Evolutionary conservation across 163 green algal genomes (phyloP), one percentile per base, ranked within the genome.

Genomic region (Prototheca cutis): DNA sequence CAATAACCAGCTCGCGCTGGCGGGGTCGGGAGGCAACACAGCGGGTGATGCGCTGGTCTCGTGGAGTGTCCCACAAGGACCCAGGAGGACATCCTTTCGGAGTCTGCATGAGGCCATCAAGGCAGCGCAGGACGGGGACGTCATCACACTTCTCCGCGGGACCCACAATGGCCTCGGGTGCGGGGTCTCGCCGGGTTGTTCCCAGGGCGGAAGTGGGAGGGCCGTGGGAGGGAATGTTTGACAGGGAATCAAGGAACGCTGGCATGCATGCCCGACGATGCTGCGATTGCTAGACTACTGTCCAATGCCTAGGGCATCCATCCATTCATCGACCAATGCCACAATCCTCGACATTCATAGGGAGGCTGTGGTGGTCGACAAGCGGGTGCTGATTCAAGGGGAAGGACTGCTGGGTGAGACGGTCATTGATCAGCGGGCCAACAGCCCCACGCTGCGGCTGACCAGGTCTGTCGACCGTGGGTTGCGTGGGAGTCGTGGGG

Each of bases 81-180:
- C 33, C 10, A 53, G 60, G 53, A 56, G 54, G 18, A 63, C 55
- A 40, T 84, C 68, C 48, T 90, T 82, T 66, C 64, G 75, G 6
- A 81, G 63, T 49, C 24, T 90, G 1, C 65, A 74, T 18, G 82
- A 86, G 17, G 84, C 84, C 0, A 39, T 88, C 53, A 53, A 66
- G 40, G 80, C 75, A n/a, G 83, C 83, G 1, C 32, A 63, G 15
- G 83, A 92, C 53, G 84, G 84, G 19, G 84, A 92, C 62, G 60
- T 61, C 19, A 84, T 92, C 30, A 29, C 89, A 17, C 62, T 92
- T 24, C 69, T 77, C 21, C 58, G 60, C 1, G 84, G 84, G 28
- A 78, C 70, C 24, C 84, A 91, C 72, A 89, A 89, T 61, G 76
- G 72, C 52, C 63, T 79, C 34, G 80, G 74, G 73, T 80, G 55